Percentiles rank a stretch among this genome's conserved stretches.
These are phyloP conservation scores for Didymosphaeria variabile DNA, from an alignment of 2,329 filamentous ascomycete genomes.

Conservation along the genomic window DNA sequence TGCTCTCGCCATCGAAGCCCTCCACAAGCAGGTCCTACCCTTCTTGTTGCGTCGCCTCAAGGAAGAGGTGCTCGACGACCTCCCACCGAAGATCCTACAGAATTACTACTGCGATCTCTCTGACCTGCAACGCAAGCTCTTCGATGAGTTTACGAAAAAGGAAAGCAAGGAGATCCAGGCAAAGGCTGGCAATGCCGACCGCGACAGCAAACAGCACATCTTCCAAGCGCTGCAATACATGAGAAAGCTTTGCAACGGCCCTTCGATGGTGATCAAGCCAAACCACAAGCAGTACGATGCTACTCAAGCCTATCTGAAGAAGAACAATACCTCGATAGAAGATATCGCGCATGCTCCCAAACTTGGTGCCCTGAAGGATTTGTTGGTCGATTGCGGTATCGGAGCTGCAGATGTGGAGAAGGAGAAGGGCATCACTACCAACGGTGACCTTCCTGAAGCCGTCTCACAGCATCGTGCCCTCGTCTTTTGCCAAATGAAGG, in stretches of 20 bases:
- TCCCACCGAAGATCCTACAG: conserved; percentile 97
- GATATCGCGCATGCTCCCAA: conserved; percentile 93
- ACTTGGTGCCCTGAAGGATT: conserved; percentile 84
- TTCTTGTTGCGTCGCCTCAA: conserved; percentile 96
- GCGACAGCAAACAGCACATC: conserved; percentile 96
- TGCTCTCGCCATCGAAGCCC: conserved; percentile 93
- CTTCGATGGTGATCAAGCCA: conserved; percentile 94
- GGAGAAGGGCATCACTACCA: conserved; percentile 56
- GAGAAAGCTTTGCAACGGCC: conserved; percentile 98
- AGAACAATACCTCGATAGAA: conserved; percentile 81
- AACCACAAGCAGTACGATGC: conserved; percentile 89
- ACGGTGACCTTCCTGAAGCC: conserved; percentile 73
- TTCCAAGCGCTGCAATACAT: conserved; percentile 99
- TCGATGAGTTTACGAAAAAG: conserved; percentile 95
- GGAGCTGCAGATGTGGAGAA: conserved; percentile 64
- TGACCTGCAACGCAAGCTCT: conserved; percentile 91
- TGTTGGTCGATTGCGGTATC: conserved; percentile 98
- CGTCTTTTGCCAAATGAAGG: conserved; percentile 99
- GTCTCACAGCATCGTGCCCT: conserved; percentile 96
- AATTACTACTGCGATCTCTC: conserved; percentile 99
- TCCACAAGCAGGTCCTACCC: conserved; percentile 97
- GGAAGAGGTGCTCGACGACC: conserved; percentile 94
- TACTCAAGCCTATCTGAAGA: conserved; percentile 80
- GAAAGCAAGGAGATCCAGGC: conserved; percentile 88
- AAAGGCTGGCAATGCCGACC: conserved; percentile 81